These are phyloP conservation scores for Auriscalpium microsporum DNA, from an alignment of 768 basidiomycete genomes.

Conservation along the genomic window DNA sequence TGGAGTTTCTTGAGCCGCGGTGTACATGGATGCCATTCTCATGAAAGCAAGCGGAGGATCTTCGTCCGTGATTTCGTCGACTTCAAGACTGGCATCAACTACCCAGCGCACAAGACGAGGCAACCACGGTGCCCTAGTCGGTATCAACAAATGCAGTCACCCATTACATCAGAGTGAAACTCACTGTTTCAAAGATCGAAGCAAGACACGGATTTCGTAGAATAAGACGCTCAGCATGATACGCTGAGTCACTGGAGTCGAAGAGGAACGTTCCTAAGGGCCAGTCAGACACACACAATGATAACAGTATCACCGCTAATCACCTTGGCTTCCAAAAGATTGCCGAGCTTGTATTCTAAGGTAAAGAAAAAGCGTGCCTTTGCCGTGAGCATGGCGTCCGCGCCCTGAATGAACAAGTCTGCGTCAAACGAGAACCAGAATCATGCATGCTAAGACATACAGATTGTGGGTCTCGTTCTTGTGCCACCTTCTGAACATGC, in stretches of 20 bases:
- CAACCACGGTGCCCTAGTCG: conserved; percentile 39
- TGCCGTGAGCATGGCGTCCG: conserved; percentile 3
- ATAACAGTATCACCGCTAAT: background rate
- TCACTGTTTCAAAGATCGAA: conserved; percentile 56
- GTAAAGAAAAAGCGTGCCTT: conserved; percentile 13
- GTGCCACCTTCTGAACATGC: conserved; percentile 33
- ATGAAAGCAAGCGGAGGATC: background rate
- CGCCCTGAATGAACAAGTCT: background rate
- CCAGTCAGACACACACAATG: background rate
- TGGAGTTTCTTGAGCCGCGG: conserved; percentile 2
- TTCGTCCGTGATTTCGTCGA: background rate
- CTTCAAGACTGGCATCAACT: conserved; percentile 17
- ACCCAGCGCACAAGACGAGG: conserved; percentile 37
- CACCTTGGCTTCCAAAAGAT: conserved; percentile 5
- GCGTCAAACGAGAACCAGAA: background rate
- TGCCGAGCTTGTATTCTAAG: conserved; percentile 11
- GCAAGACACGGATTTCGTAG: conserved; percentile 53
- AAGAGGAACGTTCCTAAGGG: conserved; percentile 42
- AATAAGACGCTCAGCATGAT: conserved; percentile 54
- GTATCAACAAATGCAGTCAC: too few relatives aligned
- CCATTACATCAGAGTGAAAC: conserved; percentile 11
- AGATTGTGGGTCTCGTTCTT: conserved; percentile 34
- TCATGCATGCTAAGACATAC: conserved; percentile 12
- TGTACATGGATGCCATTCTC: conserved; percentile 2
- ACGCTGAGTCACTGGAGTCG: conserved; percentile 49